Percentiles rank a stretch among this genome's conserved stretches.
These are phyloP conservation scores for Leucocoprinus birnbaumii DNA, from an alignment of 768 basidiomycete genomes.

Conservation along the genomic window DNA sequence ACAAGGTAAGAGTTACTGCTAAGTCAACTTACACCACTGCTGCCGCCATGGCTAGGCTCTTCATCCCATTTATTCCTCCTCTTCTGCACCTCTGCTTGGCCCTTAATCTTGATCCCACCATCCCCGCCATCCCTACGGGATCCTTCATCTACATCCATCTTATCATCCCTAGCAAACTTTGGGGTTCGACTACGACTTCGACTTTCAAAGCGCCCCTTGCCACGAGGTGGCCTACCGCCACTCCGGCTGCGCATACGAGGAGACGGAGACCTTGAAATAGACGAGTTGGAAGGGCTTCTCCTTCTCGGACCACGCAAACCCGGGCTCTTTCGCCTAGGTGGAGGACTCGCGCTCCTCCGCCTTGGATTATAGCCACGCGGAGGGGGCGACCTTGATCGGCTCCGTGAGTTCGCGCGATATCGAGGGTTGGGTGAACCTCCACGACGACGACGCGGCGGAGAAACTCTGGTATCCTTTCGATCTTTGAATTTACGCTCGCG, in stretches of 20 bases:
- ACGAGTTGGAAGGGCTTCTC: constrained; percentile 19
- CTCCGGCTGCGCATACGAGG: constrained; percentile 29
- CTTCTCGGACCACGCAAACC: constrained; percentile 24
- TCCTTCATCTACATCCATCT: constrained; percentile 34
- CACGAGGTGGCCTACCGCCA: constrained; percentile 13
- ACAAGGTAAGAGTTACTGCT: constrained; percentile 11
- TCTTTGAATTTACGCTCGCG: constrained; percentile 28
- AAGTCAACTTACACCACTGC: constrained; percentile 24
- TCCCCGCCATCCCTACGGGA: constrained; percentile 19
- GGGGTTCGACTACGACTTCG: constrained; percentile 29
- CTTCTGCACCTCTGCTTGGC: constrained; percentile 57
- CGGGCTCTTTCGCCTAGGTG: constrained; percentile 30
- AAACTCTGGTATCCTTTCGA: constrained; percentile 47
- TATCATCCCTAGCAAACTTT: constrained; percentile 19
- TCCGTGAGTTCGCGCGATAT: constrained; percentile 28
- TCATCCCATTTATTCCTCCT: constrained; percentile 55
- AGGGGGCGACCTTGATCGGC: constrained; percentile 41
- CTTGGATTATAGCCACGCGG: constrained; percentile 32
- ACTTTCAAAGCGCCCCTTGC: constrained; percentile 16
- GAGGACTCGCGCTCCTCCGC: constrained; percentile 42
- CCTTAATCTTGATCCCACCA: constrained; percentile 70
- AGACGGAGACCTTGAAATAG: constrained; percentile 26
- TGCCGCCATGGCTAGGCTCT: constrained; percentile 22
- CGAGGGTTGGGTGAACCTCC: constrained; percentile 34
- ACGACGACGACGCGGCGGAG: constrained; percentile 46